Evolutionary conservation across 805 yeast genomes (phyloP).

Genomic region (Maudiozyma serrabonitensis): DNA sequence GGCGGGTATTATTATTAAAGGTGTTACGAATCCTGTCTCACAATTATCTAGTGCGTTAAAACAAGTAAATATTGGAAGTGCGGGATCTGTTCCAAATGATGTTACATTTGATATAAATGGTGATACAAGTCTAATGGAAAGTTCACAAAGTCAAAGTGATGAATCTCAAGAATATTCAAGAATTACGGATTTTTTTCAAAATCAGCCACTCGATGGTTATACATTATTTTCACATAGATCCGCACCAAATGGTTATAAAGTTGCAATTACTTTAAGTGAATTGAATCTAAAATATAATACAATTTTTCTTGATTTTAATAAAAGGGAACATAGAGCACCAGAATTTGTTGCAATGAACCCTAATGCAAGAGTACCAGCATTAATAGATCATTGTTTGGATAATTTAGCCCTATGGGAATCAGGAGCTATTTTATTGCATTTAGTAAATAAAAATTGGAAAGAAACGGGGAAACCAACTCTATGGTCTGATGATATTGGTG

Average conservation of each 20-base stretch:
- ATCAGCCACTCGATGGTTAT: conserved; percentile 73
- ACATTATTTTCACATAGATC: conserved; percentile 77
- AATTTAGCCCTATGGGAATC: conserved; percentile 88
- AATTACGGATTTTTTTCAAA: conserved; percentile 60
- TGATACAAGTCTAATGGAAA: conserved; percentile 10
- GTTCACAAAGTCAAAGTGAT: conserved; percentile 7
- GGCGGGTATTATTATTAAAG: not conserved
- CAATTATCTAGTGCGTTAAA: conserved; percentile 28
- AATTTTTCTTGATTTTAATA: conserved; percentile 73
- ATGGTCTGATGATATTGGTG: conserved; percentile 70
- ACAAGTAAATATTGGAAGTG: conserved; percentile 25
- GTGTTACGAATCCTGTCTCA: conserved; percentile 17
- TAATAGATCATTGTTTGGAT: conserved; percentile 76
- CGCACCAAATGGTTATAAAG: conserved; percentile 94
- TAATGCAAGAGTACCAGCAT: conserved; percentile 90
- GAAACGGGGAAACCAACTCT: conserved; percentile 56
- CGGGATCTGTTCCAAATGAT: conserved; percentile 23
- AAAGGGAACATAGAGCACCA: conserved; percentile 87
- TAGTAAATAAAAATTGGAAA: conserved; percentile 57
- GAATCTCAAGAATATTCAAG: conserved; percentile 36
- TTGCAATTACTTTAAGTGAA: conserved; percentile 81
- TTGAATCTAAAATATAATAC: conserved; percentile 71
- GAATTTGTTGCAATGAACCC: conserved; percentile 92
- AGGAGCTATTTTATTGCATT: conserved; percentile 79
- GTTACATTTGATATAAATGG: conserved; percentile 14